Evolutionary conservation across 192 early-diverging fungal species (phyloP).

Genomic region (Podila epicladia): DNA sequence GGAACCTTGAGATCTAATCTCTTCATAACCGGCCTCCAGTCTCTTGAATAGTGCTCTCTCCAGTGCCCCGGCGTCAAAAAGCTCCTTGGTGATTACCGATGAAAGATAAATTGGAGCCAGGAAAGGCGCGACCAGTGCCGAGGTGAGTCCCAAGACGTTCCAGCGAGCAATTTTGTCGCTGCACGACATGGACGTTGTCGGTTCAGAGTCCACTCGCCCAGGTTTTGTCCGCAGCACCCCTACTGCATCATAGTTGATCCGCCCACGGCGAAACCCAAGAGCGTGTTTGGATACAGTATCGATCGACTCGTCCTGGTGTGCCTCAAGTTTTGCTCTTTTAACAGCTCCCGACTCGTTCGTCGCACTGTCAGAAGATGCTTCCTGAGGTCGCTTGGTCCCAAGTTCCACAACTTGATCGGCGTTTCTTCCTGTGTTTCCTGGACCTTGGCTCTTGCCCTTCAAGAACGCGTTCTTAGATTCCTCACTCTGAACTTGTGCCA

Average conservation of each 20-base stretch:
- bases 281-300: background rate
- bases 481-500: slow-evolving; percentile 50
- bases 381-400: background rate
- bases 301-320: background rate
- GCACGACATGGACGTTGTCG: slow-evolving; percentile 79
- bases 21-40: slow-evolving; percentile 12
- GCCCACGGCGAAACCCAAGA: slow-evolving; percentile 64
- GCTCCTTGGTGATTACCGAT: slow-evolving; percentile 73
- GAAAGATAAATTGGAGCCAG: slow-evolving; percentile 77
- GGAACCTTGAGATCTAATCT: background rate
- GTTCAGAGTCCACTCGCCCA: slow-evolving; percentile 76
- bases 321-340: background rate
- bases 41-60: slow-evolving; percentile 74
- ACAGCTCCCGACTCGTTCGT: background rate
- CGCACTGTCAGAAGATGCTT: background rate
- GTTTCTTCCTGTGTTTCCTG: slow-evolving; percentile 10
- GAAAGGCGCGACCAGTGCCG: slow-evolving; percentile 68
- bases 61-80: slow-evolving; percentile 69
- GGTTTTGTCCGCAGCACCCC: slow-evolving; percentile 84
- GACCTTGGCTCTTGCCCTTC: slow-evolving; percentile 14
- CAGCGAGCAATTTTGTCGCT: slow-evolving; percentile 95
- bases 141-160: slow-evolving; percentile 84
- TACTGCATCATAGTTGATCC: slow-evolving; percentile 62
- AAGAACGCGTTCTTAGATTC: slow-evolving; percentile 48
- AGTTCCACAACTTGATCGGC: background rate